phyloP scores from a whole-genome alignment of 768 basidiomycete genomes.

The Hirschioporus abietinus region DNA sequence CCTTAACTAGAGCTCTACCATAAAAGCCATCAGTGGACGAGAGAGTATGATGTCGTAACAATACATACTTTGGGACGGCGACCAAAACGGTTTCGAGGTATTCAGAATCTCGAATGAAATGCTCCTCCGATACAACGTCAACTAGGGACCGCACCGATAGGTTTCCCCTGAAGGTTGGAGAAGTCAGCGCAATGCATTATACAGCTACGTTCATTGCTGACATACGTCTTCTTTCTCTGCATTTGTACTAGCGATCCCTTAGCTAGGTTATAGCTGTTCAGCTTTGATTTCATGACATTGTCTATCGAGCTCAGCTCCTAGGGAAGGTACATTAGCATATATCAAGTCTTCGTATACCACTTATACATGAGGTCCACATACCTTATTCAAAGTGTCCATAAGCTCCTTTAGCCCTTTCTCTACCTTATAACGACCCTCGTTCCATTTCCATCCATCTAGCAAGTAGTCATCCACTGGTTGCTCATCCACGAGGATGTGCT shows the following conservation, averaged over 20 bases:
- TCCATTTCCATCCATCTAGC: conserved; percentile 86
- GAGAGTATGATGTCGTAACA: not conserved
- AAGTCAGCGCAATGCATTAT: conserved; percentile 12
- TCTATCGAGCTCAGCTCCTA: conserved; percentile 96
- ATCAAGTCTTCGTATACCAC: conserved; percentile 7
- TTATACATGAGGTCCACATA: conserved; percentile 26
- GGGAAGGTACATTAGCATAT: conserved; percentile 11
- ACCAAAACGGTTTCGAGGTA: conserved; percentile 91
- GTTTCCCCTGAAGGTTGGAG: conserved; percentile 71
- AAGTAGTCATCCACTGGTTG: conserved; percentile 73
- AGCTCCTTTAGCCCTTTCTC: conserved; percentile 81
- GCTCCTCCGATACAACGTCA: conserved; percentile 76
- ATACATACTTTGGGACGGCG: conserved; percentile 82
- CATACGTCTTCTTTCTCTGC: conserved; percentile 91
- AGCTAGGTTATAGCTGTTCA: conserved; percentile 87
- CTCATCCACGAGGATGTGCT: conserved; percentile 80
- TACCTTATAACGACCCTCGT: conserved; percentile 82
- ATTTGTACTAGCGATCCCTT: conserved; percentile 90
- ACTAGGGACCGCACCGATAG: conserved; percentile 85
- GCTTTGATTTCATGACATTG: conserved; percentile 86
- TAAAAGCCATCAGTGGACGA: not conserved
- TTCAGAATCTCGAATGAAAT: conserved; percentile 86
- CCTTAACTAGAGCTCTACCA: conserved; percentile 68
- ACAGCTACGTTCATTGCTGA: conserved; percentile 10
- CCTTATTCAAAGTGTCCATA: conserved; percentile 82